Evolutionary conservation across 2,329 filamentous ascomycete species (phyloP), one percentile per base, ranked within the genome.

Genomic region (Cadophora sp.): DNA sequence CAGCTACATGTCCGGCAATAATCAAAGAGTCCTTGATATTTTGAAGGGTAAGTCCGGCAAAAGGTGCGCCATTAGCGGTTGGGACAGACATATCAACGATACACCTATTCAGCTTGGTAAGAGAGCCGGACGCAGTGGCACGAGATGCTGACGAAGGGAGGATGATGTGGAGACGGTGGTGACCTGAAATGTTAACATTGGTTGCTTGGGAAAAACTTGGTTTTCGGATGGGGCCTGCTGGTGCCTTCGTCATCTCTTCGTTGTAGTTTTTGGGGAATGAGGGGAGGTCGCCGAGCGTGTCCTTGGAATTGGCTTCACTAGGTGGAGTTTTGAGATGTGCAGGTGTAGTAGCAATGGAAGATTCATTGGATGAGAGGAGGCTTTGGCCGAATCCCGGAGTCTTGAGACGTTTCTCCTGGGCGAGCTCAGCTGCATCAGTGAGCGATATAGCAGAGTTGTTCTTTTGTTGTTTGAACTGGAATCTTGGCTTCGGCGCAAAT

Each of bases 21-120:
- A 99, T 83, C 22, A 98, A 82, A 61, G 90, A 92, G 53, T 86
- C 81, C 29, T 84, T 83, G 69, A 97, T 87, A 72, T 91, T 85
- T 74, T 91, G 92, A 67, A 97, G 82, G 0, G 84, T 86, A 43
- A 92, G 79, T 31, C 88, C 91, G 3, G 92, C 90, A 74, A 97
- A 96, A 0, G 91, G 88, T 26, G 84, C 83, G 2, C 85, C 85
- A 63, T 81, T 79, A 5, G 84, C 86, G 0, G 87, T 87, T 0
- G 92, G 89, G 22, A 87, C 84, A 0, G 91, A 92, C 85, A 97
- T 90, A 79, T 97, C 92, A 62, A 97, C 86, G 9, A 97, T 86
- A 78, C 92, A 96, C 64, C 83, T 83, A 1, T 82, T 81, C 24
- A 97, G 81, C 59, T 91, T 86, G 0, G 89, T 91, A 34, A 97